Percentiles rank a stretch among this genome's conserved stretches.
Conservation (phyloP, 139 green algal species). For the Closterium sp. region DNA sequence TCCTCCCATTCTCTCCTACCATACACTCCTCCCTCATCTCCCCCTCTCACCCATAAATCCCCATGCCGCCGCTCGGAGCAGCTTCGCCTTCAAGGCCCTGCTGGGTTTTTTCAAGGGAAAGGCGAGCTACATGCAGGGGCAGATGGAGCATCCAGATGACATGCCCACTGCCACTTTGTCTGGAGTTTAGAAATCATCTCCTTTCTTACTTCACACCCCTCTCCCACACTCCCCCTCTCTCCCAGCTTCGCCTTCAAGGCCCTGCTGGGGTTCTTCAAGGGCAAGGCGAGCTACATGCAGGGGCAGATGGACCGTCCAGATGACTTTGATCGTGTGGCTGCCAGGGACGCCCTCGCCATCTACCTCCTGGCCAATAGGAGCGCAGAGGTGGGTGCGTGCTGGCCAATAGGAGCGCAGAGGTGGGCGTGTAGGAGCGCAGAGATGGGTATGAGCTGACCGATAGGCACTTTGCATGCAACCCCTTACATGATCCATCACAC, state of each 20-base stretch:
- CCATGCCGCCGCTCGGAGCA: too few species aligned
- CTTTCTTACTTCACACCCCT: too few species aligned
- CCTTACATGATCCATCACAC: too few species aligned
- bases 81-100: too few species aligned
- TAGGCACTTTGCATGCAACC: too few species aligned
- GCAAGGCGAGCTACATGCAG: not conserved
- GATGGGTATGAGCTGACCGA: too few species aligned
- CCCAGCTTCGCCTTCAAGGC: not conserved
- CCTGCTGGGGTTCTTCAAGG: not conserved
- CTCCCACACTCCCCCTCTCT: not conserved
- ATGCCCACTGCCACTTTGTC: too few species aligned
- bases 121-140: too few species aligned
- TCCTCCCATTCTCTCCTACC: not conserved
- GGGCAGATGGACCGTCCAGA: not conserved
- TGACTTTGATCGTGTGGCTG: not conserved
- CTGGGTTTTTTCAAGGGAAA: too few species aligned
- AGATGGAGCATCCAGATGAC: too few species aligned
- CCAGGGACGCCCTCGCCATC: not conserved
- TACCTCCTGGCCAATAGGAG: not conserved
- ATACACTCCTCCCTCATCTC: not conserved
- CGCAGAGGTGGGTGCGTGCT: not conserved
- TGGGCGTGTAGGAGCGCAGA: not conserved
- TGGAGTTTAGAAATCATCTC: too few species aligned
- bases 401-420: not conserved
- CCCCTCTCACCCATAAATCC: not conserved